These are phyloP conservation scores for Rosa chinensis DNA, from an alignment of 306 rosid genomes.

Conservation along the genomic window DNA sequence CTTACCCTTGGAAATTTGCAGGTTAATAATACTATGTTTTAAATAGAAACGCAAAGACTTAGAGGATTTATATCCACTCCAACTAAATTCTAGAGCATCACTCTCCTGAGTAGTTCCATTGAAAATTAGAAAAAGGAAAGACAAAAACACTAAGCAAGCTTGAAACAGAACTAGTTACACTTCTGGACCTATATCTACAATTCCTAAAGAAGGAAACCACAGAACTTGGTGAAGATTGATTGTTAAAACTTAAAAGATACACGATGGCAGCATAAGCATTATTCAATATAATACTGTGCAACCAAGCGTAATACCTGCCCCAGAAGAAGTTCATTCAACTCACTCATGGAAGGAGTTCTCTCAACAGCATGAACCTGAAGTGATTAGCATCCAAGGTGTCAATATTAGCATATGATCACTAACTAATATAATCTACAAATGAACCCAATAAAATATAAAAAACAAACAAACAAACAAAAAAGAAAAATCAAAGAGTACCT, in stretches of 20 bases:
- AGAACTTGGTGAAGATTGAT: conserved; percentile 3
- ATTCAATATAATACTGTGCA: conserved; percentile 8
- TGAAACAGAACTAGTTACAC: background rate
- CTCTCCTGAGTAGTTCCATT: background rate
- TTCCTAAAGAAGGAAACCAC: background rate
- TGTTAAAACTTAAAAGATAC: background rate
- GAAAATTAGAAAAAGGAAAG: background rate
- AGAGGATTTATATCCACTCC: background rate
- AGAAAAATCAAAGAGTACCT: background rate
- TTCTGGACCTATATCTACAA: background rate
- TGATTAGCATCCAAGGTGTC: conserved; percentile 9
- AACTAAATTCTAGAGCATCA: background rate
- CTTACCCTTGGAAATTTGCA: background rate
- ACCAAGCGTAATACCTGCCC: conserved; percentile 74
- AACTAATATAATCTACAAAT: background rate
- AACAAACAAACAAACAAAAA: too few relatives aligned
- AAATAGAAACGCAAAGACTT: background rate
- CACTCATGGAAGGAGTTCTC: conserved; percentile 99
- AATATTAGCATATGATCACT: background rate
- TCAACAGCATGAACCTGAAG: conserved; percentile 91
- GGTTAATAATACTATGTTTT: background rate
- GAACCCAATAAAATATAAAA: background rate
- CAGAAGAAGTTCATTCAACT: conserved; percentile 84
- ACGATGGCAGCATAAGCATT: background rate
- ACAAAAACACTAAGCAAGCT: background rate